Base-by-base conservation (phyloP, 1,284 basidiomycete species). In the Sanguinoderma infundibulare region DNA sequence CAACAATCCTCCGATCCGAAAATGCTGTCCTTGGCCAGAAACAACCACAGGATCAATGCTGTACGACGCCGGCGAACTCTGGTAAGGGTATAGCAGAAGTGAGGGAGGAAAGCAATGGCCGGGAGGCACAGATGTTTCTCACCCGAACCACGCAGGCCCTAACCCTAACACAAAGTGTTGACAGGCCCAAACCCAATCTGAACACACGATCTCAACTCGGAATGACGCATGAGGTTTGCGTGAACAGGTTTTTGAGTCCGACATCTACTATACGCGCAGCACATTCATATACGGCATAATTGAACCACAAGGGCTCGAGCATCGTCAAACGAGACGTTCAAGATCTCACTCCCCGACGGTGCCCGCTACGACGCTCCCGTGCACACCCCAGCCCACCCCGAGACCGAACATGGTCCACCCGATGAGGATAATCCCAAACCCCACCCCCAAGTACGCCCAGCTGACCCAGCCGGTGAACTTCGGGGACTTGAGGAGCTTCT, bases 331-430 rank as follows among this genome's bases (percentile, higher is more conserved):
- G 12, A 34, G 32, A 51, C 30, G 8, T 17, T 36, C 8, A 39
- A n/a, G 6, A 32, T 30, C 49, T 61, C 59, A 80, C 64, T 78
- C 77, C 38, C 79, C 78, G 17, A 73, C 73, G 22, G 79, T 78
- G 20, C 78, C 78, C 38, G 78, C 79, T 8, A 74, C 63, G n/a
- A 74, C 73, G 42, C 68, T 73, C 4, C 77, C 79, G 65, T 80
- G 79, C 51, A 80, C 78, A 34, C 79, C 79, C 79, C 79, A 81
- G 17, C 63, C 67, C n/a, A 81, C 75, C 35, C 79, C 79, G 53
- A 81, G 54, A 5, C 78, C 79, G 63, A 81, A 81, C 72, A 81
- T 75, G 47, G 79, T 68, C 79, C 79, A 81, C n/a, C 76, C 79
- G 38, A 80, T 67, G 44, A 79, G 54, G 42, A 81, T 73, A 51